These are phyloP conservation scores for Cercospora zeae-maydis DNA, from an alignment of 2,329 filamentous ascomycete genomes.

Conservation along the genomic window DNA sequence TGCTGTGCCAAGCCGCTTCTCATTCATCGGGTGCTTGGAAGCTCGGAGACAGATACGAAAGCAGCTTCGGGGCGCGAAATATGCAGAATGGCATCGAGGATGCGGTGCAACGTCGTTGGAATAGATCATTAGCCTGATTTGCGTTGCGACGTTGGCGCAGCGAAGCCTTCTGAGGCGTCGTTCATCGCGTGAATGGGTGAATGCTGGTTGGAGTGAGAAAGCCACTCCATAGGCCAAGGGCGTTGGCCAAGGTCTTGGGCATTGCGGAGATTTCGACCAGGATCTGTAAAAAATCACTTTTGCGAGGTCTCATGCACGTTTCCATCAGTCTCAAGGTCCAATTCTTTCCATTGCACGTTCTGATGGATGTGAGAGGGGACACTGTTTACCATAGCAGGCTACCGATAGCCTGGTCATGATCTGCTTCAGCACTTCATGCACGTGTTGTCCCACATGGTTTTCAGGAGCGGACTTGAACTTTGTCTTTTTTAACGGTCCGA, in stretches of 20 bases:
- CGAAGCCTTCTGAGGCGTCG: conserved; percentile 8
- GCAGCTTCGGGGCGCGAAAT: background rate
- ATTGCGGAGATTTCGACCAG: background rate
- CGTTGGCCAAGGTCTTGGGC: conserved; percentile 1
- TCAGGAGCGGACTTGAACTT: conserved; percentile 2
- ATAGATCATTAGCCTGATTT: conserved; percentile 1
- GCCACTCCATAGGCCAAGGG: conserved; percentile 1
- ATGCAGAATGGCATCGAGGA: background rate
- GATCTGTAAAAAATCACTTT: background rate
- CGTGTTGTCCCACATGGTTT: conserved; percentile 4
- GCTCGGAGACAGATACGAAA: conserved; percentile 5
- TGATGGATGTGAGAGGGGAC: background rate
- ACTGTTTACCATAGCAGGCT: background rate
- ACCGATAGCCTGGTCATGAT: background rate
- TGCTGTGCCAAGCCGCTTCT: background rate
- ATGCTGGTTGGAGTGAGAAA: conserved; percentile 4
- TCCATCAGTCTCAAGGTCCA: background rate
- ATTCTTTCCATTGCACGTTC: background rate
- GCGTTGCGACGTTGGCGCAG: conserved; percentile 2
- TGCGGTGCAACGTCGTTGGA: background rate
- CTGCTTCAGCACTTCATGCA: background rate
- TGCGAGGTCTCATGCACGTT: background rate
- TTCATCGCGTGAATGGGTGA: background rate
- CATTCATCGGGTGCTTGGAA: conserved; percentile 8
- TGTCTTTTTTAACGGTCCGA: background rate